Evolutionary conservation across 1,284 basidiomycete genomes (phyloP).

Genomic region (Athelia sp.): DNA sequence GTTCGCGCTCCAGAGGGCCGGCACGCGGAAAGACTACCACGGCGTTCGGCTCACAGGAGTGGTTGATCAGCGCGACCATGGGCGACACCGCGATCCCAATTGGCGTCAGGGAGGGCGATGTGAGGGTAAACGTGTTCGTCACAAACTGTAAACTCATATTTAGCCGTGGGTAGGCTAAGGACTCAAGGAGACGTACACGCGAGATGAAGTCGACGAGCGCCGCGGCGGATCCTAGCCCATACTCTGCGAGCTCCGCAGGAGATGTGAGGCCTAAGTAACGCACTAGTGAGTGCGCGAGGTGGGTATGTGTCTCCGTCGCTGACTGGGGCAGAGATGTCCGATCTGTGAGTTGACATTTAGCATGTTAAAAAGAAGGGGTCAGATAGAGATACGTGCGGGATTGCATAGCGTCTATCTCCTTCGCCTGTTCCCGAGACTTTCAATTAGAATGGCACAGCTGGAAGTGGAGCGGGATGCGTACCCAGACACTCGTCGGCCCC

Average conservation of each 20-base stretch:
- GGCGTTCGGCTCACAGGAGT: slow-evolving; percentile 88
- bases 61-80: slow-evolving; percentile 78
- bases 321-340: slow-evolving; percentile 43
- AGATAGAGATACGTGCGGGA: slow-evolving; percentile 51
- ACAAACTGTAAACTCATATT: slow-evolving; percentile 54
- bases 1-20: slow-evolving; percentile 37
- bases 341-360: slow-evolving; percentile 29
- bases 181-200: slow-evolving; percentile 36
- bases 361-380: not conserved
- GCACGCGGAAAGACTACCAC: slow-evolving; percentile 81
- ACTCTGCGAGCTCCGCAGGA: slow-evolving; percentile 51
- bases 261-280: slow-evolving; percentile 58
- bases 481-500: slow-evolving; percentile 54
- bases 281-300: slow-evolving; percentile 67
- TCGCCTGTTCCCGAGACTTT: slow-evolving; percentile 39
- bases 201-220: slow-evolving; percentile 71
- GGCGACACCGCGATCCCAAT: slow-evolving; percentile 83
- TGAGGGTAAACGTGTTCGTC: slow-evolving; percentile 85
- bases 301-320: slow-evolving; percentile 51
- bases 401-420: slow-evolving; percentile 66
- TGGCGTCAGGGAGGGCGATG: slow-evolving; percentile 68
- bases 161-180: not conserved
- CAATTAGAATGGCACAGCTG: slow-evolving; percentile 1
- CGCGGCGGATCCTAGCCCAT: slow-evolving; percentile 48
- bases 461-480: slow-evolving; percentile 29